Evolutionary conservation across 2,329 filamentous ascomycete genomes (phyloP).

Genomic region (Falciphora oryzae): DNA sequence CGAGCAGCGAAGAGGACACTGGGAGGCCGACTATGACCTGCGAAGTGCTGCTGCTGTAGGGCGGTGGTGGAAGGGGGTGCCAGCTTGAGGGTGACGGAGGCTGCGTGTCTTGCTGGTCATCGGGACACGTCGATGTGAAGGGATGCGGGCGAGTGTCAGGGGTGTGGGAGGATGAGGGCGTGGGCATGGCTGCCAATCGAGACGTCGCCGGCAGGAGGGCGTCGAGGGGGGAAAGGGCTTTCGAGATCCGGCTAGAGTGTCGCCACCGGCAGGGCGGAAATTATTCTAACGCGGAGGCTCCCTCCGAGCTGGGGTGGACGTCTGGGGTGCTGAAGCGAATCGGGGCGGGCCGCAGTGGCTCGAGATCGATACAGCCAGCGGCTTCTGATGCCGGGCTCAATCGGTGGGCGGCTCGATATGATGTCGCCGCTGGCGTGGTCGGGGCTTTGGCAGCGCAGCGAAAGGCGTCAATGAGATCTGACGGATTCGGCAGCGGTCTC

Average conservation of each 20-base stretch:
- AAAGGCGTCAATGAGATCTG: neutral
- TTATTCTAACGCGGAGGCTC: neutral
- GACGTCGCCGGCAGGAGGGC: neutral
- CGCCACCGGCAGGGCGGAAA: neutral
- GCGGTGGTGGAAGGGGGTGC: slow-evolving; percentile 15
- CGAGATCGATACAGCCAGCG: neutral
- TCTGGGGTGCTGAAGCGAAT: neutral
- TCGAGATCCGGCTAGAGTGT: neutral
- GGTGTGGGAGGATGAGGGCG: slow-evolving; percentile 16
- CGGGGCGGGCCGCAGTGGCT: neutral
- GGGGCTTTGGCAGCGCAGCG: neutral
- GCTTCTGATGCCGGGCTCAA: too few relatives aligned
- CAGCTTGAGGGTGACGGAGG: slow-evolving; percentile 21
- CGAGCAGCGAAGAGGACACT: neutral
- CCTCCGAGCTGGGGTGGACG: neutral
- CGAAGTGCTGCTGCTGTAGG: slow-evolving; percentile 11
- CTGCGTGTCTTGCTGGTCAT: slow-evolving; percentile 27
- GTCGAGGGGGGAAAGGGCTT: neutral
- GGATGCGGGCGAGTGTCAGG: slow-evolving; percentile 19
- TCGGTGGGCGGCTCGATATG: neutral
- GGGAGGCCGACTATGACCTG: slow-evolving; percentile 5
- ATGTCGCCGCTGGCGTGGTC: neutral
- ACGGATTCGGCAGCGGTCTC: neutral
- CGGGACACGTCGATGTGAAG: slow-evolving; percentile 37
- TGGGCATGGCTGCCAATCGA: slow-evolving; percentile 17